phyloP scores from a whole-genome alignment of 768 basidiomycete species.

The Rhizopogon rudus region DNA sequence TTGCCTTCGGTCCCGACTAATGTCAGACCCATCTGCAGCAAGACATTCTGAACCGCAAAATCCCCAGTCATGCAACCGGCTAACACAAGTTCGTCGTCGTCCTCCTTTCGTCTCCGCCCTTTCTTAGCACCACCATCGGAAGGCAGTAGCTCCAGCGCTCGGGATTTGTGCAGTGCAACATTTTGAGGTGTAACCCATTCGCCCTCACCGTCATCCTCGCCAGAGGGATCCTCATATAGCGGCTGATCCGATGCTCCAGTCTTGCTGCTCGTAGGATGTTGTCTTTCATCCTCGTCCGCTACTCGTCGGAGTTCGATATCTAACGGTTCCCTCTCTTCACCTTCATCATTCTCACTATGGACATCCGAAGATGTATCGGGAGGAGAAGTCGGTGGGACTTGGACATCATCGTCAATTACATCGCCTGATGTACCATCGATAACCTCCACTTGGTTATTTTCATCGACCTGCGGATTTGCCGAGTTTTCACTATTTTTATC shows the following conservation, averaged over 20 bases:
- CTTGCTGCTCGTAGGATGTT: neutral
- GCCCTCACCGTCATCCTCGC: constrained; percentile 79
- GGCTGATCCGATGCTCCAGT: constrained; percentile 20
- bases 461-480: no score
- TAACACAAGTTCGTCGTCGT: constrained; percentile 41
- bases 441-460: no score
- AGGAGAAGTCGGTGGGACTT: constrained; percentile 1
- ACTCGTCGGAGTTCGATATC: constrained; percentile 39
- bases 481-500: no score
- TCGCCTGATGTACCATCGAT: no score
- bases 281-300: constrained; percentile 18
- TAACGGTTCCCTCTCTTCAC: constrained; percentile 31
- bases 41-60: constrained; percentile 98
- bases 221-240: constrained; percentile 72
- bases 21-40: constrained; percentile 90
- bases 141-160: constrained; percentile 79
- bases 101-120: constrained; percentile 26
- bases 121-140: constrained; percentile 32
- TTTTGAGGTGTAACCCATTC: constrained; percentile 98
- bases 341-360: constrained; percentile 4
- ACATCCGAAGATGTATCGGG: constrained; percentile 7
- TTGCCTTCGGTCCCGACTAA: constrained; percentile 89
- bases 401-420: neutral
- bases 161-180: constrained; percentile 80
- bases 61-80: constrained; percentile 97